Percentiles rank a stretch among this genome's conserved stretches.
These are phyloP conservation scores for Thuidium tamariscinum DNA, from an alignment of 225 moss, liverwort and hornwort genomes.

Conservation along the genomic window DNA sequence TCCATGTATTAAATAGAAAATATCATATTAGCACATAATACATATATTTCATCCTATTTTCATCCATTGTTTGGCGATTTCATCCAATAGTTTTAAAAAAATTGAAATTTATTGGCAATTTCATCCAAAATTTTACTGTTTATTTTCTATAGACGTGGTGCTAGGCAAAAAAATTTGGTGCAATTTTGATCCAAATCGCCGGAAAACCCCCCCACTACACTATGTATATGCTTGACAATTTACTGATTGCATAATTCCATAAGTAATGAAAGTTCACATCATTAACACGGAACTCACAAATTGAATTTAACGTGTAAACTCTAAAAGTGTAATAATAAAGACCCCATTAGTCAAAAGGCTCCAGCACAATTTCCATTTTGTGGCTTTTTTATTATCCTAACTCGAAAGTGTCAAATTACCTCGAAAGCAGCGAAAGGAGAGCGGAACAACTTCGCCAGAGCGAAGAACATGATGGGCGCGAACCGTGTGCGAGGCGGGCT, in stretches of 20 bases:
- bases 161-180: no score
- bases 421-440: neutral
- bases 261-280: neutral
- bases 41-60: no score
- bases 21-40: no score
- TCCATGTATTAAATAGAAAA: no score
- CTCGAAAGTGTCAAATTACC: neutral
- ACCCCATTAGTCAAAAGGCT: neutral
- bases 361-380: neutral
- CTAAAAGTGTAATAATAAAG: neutral
- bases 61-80: no score
- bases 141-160: no score
- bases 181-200: no score
- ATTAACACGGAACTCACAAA: accelerated
- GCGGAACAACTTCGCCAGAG: neutral
- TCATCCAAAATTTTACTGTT: no score
- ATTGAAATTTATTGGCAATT: no score
- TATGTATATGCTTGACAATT: no score
- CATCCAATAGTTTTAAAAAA: no score
- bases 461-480: neutral
- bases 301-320: neutral
- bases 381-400: neutral
- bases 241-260: accelerated
- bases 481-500: neutral
- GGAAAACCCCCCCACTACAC: no score